Conservation (phyloP, 805 yeast species). For the Candida morakotiae region DNA sequence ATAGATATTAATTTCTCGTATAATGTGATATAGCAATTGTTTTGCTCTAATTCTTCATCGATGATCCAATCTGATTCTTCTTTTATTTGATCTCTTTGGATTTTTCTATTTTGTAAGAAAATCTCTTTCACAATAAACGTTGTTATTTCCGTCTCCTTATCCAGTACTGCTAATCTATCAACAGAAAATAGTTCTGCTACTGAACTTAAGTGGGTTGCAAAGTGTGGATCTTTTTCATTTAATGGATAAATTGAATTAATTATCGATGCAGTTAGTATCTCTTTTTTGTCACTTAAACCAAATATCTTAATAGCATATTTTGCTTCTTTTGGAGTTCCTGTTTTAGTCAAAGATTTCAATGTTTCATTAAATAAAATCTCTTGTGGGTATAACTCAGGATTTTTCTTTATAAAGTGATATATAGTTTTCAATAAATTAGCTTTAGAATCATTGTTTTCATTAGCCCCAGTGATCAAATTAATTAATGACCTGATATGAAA, state of each 20-base stretch:
- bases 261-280: conserved; percentile 34
- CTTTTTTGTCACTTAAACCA: conserved; percentile 43
- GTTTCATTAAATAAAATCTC: conserved; percentile 40
- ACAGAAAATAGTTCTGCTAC: conserved; percentile 55
- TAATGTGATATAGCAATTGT: conserved; percentile 26
- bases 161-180: conserved; percentile 47
- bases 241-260: conserved; percentile 49
- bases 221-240: conserved; percentile 26
- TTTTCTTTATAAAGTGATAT: conserved; percentile 51
- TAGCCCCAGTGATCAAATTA: conserved; percentile 23
- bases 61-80: conserved; percentile 43
- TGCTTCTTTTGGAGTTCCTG: conserved; percentile 59
- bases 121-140: conserved; percentile 57
- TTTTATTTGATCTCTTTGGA: conserved; percentile 22
- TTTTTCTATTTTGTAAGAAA: conserved; percentile 47
- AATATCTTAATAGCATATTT: conserved; percentile 60
- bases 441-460: conserved; percentile 14
- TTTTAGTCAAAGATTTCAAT: conserved; percentile 42
- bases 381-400: conserved; percentile 45
- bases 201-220: conserved; percentile 56
- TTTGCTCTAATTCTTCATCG: conserved; percentile 35
- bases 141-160: conserved; percentile 55
- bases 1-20: conserved; percentile 51
- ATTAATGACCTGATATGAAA: conserved; percentile 53
- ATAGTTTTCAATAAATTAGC: conserved; percentile 53